phyloP scores from a whole-genome alignment of 2,329 filamentous ascomycete species.

The Pseudonectria foliicola region DNA sequence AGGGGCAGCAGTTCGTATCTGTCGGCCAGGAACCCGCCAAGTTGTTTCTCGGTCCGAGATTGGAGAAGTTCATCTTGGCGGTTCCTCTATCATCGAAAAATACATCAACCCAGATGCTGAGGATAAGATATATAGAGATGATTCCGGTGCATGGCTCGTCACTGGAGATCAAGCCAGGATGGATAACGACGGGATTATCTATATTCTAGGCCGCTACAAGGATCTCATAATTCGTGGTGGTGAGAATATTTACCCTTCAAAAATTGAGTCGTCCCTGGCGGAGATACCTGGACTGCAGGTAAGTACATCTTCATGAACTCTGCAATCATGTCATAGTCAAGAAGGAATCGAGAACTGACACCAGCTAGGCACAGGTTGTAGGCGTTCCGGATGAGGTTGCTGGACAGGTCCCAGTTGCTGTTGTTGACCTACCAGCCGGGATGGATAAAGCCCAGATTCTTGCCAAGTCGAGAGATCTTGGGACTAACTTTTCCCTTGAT shows the following conservation, averaged over 20 bases:
- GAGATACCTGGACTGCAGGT: conserved; percentile 27
- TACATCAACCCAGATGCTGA: conserved; percentile 25
- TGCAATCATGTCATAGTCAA: not conserved
- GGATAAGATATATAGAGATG: conserved; percentile 30
- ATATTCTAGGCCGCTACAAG: conserved; percentile 36
- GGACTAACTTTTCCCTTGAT: conserved; percentile 32
- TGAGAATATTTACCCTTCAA: conserved; percentile 35
- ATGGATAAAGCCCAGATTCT: conserved; percentile 26
- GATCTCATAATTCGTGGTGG: conserved; percentile 39
- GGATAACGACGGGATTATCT: conserved; percentile 29
- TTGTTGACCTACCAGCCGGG: conserved; percentile 29
- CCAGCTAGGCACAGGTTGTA: conserved; percentile 31
- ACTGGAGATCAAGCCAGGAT: conserved; percentile 37
- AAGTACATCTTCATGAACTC: no score
- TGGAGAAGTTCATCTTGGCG: conserved; percentile 35
- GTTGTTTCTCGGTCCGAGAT: conserved; percentile 24
- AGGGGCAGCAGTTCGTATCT: conserved; percentile 32
- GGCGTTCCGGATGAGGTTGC: conserved; percentile 37
- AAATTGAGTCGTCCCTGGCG: conserved; percentile 29
- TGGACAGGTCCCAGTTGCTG: conserved; percentile 40
- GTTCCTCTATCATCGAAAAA: conserved; percentile 26
- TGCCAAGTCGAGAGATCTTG: conserved; percentile 24
- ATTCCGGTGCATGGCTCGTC: conserved; percentile 27
- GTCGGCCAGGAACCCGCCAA: conserved; percentile 22
- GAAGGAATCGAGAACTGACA: conserved; percentile 3